A percentile compares a stretch with the other conserved stretches of the same genome.
These are phyloP conservation scores for Danielia oregonensis DNA, from an alignment of 805 yeast species.

Conservation along the genomic window DNA sequence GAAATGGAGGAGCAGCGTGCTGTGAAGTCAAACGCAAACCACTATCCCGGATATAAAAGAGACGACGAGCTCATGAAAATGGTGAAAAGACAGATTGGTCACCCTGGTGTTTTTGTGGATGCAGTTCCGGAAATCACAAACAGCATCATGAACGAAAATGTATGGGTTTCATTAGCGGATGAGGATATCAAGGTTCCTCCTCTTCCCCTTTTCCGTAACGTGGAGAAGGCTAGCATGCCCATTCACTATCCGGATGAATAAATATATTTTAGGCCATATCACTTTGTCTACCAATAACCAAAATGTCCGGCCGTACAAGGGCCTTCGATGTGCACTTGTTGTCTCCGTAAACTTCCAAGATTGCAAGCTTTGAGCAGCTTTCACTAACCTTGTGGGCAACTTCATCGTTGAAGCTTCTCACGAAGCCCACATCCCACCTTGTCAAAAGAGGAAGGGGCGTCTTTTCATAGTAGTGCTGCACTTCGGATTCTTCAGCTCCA, in stretches of 20 bases:
- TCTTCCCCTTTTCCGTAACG: constrained; percentile 58
- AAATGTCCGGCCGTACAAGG: constrained; percentile 47
- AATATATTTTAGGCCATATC: constrained; percentile 7
- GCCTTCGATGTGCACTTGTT: constrained; percentile 62
- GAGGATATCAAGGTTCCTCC: constrained; percentile 21
- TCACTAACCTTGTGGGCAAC: constrained; percentile 54
- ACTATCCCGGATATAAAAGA: constrained; percentile 3
- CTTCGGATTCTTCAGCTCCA: constrained; percentile 1
- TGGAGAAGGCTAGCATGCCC: constrained; percentile 56
- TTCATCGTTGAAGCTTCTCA: constrained; percentile 68
- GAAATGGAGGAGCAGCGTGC: constrained; percentile 12
- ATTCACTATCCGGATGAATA: constrained; percentile 36
- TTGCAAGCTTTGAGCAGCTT: constrained; percentile 57
- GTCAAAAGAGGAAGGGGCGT: constrained; percentile 55
- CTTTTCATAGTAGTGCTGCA: constrained; percentile 13
- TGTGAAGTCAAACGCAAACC: constrained; percentile 1
- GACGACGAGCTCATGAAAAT: constrained; percentile 21
- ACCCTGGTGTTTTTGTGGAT: constrained; percentile 34
- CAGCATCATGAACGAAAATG: constrained; percentile 16
- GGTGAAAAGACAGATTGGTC: constrained; percentile 22
- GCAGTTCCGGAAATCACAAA: constrained; percentile 34
- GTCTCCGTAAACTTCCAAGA: constrained; percentile 79
- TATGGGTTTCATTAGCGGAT: constrained; percentile 19
- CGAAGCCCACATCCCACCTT: constrained; percentile 74
- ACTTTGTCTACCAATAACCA: constrained; percentile 66